These are phyloP conservation scores for Malassezia yamatoensis DNA, from an alignment of 1,284 basidiomycete species.

Conservation along the genomic window DNA sequence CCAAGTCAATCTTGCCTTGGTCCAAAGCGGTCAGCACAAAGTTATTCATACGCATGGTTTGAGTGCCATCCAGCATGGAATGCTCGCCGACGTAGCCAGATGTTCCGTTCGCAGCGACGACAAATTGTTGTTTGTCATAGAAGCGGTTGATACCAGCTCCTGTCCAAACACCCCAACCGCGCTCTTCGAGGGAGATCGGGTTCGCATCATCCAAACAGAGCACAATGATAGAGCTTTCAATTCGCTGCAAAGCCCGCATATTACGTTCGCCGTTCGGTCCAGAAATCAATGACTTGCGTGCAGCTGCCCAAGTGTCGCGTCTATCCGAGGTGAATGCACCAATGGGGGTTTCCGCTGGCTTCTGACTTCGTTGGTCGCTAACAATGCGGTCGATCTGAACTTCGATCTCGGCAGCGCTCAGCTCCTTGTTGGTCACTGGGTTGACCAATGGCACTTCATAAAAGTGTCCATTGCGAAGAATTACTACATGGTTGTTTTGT, in stretches of 20 bases:
- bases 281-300: slow-evolving; percentile 52
- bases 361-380: slow-evolving; percentile 58
- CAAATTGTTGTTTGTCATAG: slow-evolving; percentile 90
- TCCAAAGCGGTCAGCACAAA: slow-evolving; percentile 73
- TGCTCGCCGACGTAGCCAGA: slow-evolving; percentile 93
- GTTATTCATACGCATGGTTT: slow-evolving; percentile 88
- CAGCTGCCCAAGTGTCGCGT: slow-evolving; percentile 80
- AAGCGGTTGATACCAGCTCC: slow-evolving; percentile 78
- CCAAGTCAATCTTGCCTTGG: slow-evolving; percentile 63
- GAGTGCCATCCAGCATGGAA: slow-evolving; percentile 91
- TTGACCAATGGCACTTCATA: slow-evolving; percentile 61
- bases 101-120: slow-evolving; percentile 65
- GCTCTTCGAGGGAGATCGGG: slow-evolving; percentile 68
- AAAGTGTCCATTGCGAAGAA: slow-evolving; percentile 82
- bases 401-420: slow-evolving; percentile 68
- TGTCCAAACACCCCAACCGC: slow-evolving; percentile 66
- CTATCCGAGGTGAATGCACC: slow-evolving; percentile 80
- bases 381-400: slow-evolving; percentile 72
- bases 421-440: slow-evolving; percentile 54
- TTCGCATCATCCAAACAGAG: slow-evolving; percentile 72
- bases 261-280: slow-evolving; percentile 57
- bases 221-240: slow-evolving; percentile 81
- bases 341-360: slow-evolving; percentile 56
- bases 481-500: slow-evolving; percentile 75
- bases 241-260: slow-evolving; percentile 61